A percentile compares a stretch with the other conserved stretches of the same genome.
Conservation (phyloP, 805 yeast genomes). For the Sungouiella thailandica region DNA sequence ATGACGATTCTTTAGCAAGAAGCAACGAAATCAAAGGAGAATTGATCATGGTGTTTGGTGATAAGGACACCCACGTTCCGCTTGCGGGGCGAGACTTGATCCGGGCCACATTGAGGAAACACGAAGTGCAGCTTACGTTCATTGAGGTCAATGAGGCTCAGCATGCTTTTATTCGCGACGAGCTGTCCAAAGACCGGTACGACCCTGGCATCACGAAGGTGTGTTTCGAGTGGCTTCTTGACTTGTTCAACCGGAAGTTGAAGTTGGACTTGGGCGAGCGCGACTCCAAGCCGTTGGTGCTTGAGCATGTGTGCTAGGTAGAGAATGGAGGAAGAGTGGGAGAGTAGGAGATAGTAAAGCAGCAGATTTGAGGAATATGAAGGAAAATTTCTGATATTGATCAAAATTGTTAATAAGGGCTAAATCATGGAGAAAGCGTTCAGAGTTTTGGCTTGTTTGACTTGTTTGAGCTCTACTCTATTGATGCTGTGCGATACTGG, state of each 20-base stretch:
- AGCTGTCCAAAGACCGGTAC: constrained; percentile 71
- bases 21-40: constrained; percentile 55
- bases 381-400: neutral
- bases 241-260: constrained; percentile 65
- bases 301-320: constrained; percentile 62
- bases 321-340: too few species aligned
- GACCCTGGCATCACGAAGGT: constrained; percentile 71
- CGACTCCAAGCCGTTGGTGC: constrained; percentile 44
- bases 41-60: constrained; percentile 66
- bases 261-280: constrained; percentile 62
- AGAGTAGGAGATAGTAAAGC: too few species aligned
- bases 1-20: constrained; percentile 62
- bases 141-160: constrained; percentile 76
- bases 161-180: constrained; percentile 81
- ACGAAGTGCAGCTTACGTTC: constrained; percentile 61
- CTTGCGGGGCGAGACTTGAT: constrained; percentile 72
- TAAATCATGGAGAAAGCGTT: too few species aligned
- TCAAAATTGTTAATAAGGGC: too few species aligned
- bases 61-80: constrained; percentile 76
- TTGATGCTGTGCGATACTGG: too few species aligned
- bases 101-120: constrained; percentile 52
- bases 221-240: constrained; percentile 64
- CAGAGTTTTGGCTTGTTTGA: too few species aligned
- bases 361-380: neutral
- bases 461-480: too few species aligned